A percentile compares a stretch with the other conserved stretches of the same genome.
These are phyloP conservation scores for Mycogone perniciosa DNA, from an alignment of 2,329 filamentous ascomycete species.

Conservation along the genomic window DNA sequence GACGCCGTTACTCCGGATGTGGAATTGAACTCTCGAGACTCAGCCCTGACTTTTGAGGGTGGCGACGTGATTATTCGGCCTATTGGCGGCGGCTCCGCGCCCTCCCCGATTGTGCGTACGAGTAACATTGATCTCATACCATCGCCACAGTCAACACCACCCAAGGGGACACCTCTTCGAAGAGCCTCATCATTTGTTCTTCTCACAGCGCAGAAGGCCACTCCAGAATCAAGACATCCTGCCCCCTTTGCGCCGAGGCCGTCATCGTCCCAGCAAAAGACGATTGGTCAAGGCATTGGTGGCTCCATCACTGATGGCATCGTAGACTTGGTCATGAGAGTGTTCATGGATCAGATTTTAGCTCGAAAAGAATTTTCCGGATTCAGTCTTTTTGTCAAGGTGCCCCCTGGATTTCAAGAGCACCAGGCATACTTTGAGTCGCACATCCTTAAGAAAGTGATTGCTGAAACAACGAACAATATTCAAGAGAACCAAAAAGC, in stretches of 20 bases:
- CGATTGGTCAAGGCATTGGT: slow-evolving; percentile 46
- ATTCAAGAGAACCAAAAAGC: slow-evolving; percentile 66
- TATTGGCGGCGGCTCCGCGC: slow-evolving; percentile 50
- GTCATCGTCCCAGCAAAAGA: slow-evolving; percentile 35
- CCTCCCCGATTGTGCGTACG: slow-evolving; percentile 68
- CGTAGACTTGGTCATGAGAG: slow-evolving; percentile 67
- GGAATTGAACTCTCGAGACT: slow-evolving; percentile 79
- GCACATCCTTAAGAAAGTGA: slow-evolving; percentile 70
- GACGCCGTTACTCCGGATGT: slow-evolving; percentile 77
- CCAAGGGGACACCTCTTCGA: slow-evolving; percentile 56
- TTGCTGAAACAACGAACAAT: slow-evolving; percentile 62
- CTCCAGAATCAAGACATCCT: slow-evolving; percentile 51
- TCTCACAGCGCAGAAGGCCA: slow-evolving; percentile 63
- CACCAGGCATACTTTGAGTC: slow-evolving; percentile 95
- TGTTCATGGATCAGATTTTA: slow-evolving; percentile 83
- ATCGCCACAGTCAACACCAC: slow-evolving; percentile 40
- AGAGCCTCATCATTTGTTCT: slow-evolving; percentile 89
- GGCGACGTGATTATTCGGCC: slow-evolving; percentile 79
- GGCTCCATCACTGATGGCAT: slow-evolving; percentile 70
- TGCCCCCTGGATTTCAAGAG: slow-evolving; percentile 87
- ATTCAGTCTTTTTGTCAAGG: slow-evolving; percentile 77
- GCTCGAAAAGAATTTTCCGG: slow-evolving; percentile 85
- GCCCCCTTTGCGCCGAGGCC: slow-evolving; percentile 45
- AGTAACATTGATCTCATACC: slow-evolving; percentile 49
- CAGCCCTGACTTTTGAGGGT: slow-evolving; percentile 76